A percentile compares a stretch with the other conserved stretches of the same genome.
phyloP scores from a whole-genome alignment of 1,139 yeast species.

The Zygosaccharomyces sapae region DNA sequence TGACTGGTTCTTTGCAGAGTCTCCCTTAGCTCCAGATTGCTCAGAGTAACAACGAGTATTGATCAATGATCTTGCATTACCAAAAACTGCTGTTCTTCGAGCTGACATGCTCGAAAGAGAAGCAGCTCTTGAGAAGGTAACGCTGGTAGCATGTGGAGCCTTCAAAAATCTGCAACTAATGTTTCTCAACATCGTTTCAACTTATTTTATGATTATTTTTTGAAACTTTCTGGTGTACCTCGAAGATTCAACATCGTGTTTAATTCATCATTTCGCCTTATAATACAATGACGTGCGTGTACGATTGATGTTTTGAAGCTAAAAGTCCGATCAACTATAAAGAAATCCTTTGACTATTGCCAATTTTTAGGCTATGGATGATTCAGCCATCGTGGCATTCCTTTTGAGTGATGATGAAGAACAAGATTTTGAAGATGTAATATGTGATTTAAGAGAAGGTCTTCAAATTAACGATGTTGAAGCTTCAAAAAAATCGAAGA shows the following conservation, averaged over 20 bases:
- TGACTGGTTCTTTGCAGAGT: neutral
- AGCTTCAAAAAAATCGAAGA: neutral
- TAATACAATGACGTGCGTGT: neutral
- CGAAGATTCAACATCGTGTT: neutral
- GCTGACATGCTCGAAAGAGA: neutral
- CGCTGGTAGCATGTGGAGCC: neutral
- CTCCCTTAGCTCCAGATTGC: neutral
- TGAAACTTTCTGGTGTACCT: neutral
- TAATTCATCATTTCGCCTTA: neutral
- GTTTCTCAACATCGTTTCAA: neutral
- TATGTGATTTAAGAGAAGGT: neutral
- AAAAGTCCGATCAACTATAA: neutral
- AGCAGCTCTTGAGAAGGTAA: neutral
- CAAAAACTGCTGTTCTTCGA: neutral
- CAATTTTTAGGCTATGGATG: conserved; percentile 5
- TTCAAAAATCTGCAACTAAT: neutral
- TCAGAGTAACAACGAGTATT: neutral
- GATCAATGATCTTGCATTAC: neutral
- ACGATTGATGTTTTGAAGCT: no score
- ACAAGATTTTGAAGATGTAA: neutral
- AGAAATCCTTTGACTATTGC: neutral
- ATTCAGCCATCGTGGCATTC: conserved; percentile 8
- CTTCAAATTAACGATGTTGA: neutral
- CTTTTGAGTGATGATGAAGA: conserved; percentile 6
- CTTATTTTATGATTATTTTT: neutral